Evolutionary conservation across 1,284 basidiomycete species (phyloP).

Genomic region (Ustilago sp.): DNA sequence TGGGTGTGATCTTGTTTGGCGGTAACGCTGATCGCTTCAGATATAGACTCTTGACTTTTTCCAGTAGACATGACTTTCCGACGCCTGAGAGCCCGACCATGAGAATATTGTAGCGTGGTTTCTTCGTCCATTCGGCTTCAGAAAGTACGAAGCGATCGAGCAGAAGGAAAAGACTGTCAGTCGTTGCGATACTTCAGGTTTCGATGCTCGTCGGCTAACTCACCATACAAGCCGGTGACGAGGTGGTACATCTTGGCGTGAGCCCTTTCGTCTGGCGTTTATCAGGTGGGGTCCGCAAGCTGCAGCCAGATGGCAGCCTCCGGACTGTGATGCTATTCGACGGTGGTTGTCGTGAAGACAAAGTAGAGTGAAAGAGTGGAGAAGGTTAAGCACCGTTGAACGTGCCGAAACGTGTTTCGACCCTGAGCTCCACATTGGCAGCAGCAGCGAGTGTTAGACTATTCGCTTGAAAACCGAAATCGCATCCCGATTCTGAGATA

Average conservation of each 20-base stretch:
- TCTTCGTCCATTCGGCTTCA: constrained; percentile 50
- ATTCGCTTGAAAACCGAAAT: neutral
- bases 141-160: neutral
- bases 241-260: constrained; percentile 41
- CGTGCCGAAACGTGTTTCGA: neutral
- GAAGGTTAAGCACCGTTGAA: neutral
- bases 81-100: constrained; percentile 52
- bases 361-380: neutral
- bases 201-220: neutral
- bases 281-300: neutral
- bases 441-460: constrained; percentile 7
- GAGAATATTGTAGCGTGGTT: constrained; percentile 51
- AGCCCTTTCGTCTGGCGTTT: neutral
- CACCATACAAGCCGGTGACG: constrained; percentile 41
- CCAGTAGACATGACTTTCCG: constrained; percentile 58
- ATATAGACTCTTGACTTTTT: constrained; percentile 49
- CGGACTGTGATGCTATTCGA: neutral
- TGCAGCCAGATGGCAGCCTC: neutral
- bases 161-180: neutral
- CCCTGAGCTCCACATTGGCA: neutral
- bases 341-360: neutral
- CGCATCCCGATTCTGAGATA: neutral
- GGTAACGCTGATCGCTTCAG: constrained; percentile 40
- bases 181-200: neutral
- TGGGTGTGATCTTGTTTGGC: constrained; percentile 49